A percentile compares a stretch with the other conserved stretches of the same genome.
Conservation (phyloP, 441 rosid species). For the Manihot esculenta region DNA sequence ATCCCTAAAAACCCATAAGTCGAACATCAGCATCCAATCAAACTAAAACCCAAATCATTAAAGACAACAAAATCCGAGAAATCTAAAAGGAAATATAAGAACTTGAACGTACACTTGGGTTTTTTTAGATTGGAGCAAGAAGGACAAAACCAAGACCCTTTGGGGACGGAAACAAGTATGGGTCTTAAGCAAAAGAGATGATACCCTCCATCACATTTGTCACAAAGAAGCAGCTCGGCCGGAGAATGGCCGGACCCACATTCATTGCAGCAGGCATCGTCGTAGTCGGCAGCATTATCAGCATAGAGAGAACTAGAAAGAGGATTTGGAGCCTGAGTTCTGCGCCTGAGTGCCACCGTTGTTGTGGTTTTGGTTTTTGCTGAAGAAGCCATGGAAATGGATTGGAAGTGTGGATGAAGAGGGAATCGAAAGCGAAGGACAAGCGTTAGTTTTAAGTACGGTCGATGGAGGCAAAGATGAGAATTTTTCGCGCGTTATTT, state of each 20-base stretch:
- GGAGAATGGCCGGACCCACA: constrained; percentile 61
- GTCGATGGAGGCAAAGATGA: constrained; percentile 7
- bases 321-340: constrained; percentile 69
- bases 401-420: neutral
- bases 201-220: constrained; percentile 70
- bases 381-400: neutral
- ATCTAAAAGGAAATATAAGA: neutral
- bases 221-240: constrained; percentile 74
- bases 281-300: constrained; percentile 21
- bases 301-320: constrained; percentile 15
- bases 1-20: neutral
- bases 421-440: neutral
- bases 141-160: constrained; percentile 79
- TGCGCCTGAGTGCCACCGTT: constrained; percentile 37
- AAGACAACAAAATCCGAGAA: neutral
- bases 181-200: constrained; percentile 84
- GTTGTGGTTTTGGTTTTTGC: constrained; percentile 14
- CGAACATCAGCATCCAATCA: neutral
- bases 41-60: neutral
- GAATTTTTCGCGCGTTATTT: constrained; percentile 38
- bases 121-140: constrained; percentile 46
- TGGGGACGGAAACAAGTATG: constrained; percentile 66
- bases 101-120: constrained; percentile 19
- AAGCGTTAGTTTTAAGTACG: too few relatives aligned
- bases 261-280: constrained; percentile 51